A percentile compares a stretch with the other conserved stretches of the same genome.
These are phyloP conservation scores for Lachancea dasiensis DNA, from an alignment of 805 yeast species.

Conservation along the genomic window DNA sequence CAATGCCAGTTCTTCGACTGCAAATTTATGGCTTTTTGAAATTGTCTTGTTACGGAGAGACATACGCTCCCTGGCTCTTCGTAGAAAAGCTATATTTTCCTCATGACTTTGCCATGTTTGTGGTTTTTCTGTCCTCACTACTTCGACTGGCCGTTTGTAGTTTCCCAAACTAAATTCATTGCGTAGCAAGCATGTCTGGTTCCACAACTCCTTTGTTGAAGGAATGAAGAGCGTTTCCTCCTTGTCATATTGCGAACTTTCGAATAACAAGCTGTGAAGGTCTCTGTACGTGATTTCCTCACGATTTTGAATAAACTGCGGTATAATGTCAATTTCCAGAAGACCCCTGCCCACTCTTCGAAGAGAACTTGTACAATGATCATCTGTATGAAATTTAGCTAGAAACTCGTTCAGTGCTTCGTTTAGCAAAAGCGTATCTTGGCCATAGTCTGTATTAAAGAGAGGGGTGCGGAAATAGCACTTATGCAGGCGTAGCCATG, in stretches of 20 bases:
- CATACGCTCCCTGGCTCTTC: conserved; percentile 23
- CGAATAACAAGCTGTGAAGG: conserved; percentile 47
- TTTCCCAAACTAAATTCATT: conserved; percentile 33
- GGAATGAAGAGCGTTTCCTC: conserved; percentile 24
- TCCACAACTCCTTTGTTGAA: conserved; percentile 51
- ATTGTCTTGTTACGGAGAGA: neutral
- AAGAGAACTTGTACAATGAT: conserved; percentile 17
- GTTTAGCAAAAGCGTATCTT: conserved; percentile 27
- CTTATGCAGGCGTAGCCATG: conserved; percentile 52
- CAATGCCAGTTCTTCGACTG: neutral
- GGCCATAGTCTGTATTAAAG: conserved; percentile 29
- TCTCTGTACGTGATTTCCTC: conserved; percentile 37
- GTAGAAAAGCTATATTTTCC: conserved; percentile 33
- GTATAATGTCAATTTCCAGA: conserved; percentile 65
- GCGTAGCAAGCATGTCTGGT: conserved; percentile 52
- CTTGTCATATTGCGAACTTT: conserved; percentile 19
- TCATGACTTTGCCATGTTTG: conserved; percentile 40
- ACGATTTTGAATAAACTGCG: conserved; percentile 58
- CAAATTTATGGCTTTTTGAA: neutral
- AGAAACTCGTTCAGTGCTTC: conserved; percentile 33
- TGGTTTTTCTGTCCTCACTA: conserved; percentile 22
- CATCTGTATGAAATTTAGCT: conserved; percentile 18
- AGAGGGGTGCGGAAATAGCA: conserved; percentile 56
- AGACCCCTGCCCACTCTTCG: conserved; percentile 56
- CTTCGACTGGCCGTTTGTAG: conserved; percentile 24